Percentiles rank a stretch among this genome's conserved stretches.
Conservation (phyloP, 352 stramenopile genomes). For the Phytophthora pisi region DNA sequence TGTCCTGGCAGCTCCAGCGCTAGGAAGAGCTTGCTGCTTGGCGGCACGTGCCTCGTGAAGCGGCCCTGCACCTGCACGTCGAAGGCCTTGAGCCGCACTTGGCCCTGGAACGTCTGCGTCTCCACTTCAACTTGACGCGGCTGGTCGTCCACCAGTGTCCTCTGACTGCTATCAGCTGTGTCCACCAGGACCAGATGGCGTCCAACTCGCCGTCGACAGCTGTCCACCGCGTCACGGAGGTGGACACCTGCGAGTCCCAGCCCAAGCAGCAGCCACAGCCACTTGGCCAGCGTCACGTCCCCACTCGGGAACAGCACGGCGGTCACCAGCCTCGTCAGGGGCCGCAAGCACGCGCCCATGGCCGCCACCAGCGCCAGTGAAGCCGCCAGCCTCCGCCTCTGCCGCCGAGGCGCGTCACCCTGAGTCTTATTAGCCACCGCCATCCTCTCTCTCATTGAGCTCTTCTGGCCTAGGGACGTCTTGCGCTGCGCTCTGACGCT, state of each 20-base stretch:
- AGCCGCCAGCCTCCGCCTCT: conserved; percentile 3
- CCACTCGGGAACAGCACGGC: conserved; percentile 48
- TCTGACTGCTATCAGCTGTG: conserved; percentile 3
- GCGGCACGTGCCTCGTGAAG: conserved; percentile 52
- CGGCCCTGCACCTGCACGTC: conserved; percentile 68
- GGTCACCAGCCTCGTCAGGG: conserved; percentile 22
- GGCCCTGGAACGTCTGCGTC: conserved; percentile 27
- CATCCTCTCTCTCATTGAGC: not conserved
- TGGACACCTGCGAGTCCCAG: conserved; percentile 51
- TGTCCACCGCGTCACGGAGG: conserved; percentile 20
- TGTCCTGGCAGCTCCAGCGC: conserved; percentile 45
- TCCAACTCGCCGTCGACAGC: conserved; percentile 3
- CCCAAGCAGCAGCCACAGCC: conserved; percentile 43
- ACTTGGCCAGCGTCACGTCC: conserved; percentile 50
- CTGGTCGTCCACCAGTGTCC: conserved; percentile 3
- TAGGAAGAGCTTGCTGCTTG: conserved; percentile 46
- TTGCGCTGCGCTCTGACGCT: conserved; percentile 2
- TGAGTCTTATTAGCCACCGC: not conserved
- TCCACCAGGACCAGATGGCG: conserved; percentile 22
- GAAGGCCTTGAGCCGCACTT: conserved; percentile 14
- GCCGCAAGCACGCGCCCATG: conserved; percentile 1
- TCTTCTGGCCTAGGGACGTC: no score
- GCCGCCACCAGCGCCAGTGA: conserved; percentile 12
- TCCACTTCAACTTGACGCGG: conserved; percentile 11
- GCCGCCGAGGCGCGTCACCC: not conserved